Conservation (phyloP, 1,284 basidiomycete genomes). For the Pholiota adiposa region DNA sequence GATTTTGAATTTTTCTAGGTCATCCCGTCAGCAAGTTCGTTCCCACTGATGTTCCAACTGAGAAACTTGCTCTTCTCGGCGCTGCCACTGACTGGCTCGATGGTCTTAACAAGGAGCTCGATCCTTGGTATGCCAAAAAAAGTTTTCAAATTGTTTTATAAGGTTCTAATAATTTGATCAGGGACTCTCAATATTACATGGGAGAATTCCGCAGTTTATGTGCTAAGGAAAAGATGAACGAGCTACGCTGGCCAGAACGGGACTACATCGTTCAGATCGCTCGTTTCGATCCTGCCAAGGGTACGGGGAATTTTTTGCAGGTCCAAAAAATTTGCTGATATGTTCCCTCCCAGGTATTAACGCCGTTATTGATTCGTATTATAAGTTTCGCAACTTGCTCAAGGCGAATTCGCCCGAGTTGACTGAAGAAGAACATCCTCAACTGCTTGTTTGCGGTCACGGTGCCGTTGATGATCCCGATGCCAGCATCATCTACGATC, state of each 20-base stretch:
- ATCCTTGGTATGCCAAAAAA: conserved; percentile 63
- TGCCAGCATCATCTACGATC: conserved; percentile 85
- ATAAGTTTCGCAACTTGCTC: conserved; percentile 72
- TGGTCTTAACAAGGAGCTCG: conserved; percentile 84
- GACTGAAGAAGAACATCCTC: conserved; percentile 64
- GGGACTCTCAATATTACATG: conserved; percentile 80
- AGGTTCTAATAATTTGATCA: conserved; percentile 14
- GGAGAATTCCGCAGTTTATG: conserved; percentile 80
- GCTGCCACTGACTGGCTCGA: conserved; percentile 87
- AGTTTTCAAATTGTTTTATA: no score
- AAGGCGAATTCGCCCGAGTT: conserved; percentile 46
- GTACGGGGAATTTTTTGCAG: conserved; percentile 18
- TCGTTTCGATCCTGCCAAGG: conserved; percentile 72
- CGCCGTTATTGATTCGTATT: conserved; percentile 82
- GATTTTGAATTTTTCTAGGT: conserved; percentile 34
- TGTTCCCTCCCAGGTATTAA: conserved; percentile 73
- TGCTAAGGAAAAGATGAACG: conserved; percentile 74
- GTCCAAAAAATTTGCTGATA: background rate
- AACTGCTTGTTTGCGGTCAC: conserved; percentile 85
- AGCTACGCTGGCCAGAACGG: conserved; percentile 78
- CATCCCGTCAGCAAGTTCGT: conserved; percentile 93
- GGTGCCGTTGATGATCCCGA: conserved; percentile 88
- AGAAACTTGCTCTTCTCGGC: conserved; percentile 72
- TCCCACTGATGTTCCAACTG: conserved; percentile 76
- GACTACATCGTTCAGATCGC: conserved; percentile 87